phyloP scores from a whole-genome alignment of 169 alveolate genomes.

The Cryptosporidium meleagridis region DNA sequence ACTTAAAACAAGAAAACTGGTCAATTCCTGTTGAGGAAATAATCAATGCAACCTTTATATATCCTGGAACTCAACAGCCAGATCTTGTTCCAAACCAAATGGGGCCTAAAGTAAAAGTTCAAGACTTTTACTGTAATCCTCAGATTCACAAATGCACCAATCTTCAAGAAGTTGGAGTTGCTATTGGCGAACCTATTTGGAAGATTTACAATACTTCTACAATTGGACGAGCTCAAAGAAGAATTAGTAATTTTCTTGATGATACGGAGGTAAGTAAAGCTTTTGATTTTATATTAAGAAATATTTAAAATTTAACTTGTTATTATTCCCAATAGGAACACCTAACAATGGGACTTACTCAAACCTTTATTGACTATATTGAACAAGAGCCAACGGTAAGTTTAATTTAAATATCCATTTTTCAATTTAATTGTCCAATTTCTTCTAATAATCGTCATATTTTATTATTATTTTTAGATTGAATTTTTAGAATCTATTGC shows the following conservation, averaged over 20 bases:
- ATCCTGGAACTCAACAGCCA: slow-evolving; percentile 67
- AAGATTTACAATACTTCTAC: slow-evolving; percentile 68
- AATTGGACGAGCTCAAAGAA: slow-evolving; percentile 65
- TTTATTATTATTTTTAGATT: neutral
- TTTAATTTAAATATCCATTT: neutral
- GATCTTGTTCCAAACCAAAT: slow-evolving; percentile 66
- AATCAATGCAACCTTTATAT: slow-evolving; percentile 64
- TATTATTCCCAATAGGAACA: neutral
- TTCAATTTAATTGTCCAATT: neutral
- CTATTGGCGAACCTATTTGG: slow-evolving; percentile 73
- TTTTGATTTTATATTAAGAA: neutral
- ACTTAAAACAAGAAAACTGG: slow-evolving; percentile 63
- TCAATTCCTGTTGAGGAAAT: slow-evolving; percentile 64
- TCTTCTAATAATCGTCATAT: neutral
- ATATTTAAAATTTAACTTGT: neutral
- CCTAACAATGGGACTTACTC: slow-evolving; percentile 68
- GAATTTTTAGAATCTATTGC: slow-evolving; percentile 51
- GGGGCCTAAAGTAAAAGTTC: slow-evolving; percentile 57
- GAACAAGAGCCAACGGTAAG: slow-evolving; percentile 74
- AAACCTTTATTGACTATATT: slow-evolving; percentile 63
- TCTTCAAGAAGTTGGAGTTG: slow-evolving; percentile 41
- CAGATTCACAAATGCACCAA: slow-evolving; percentile 55
- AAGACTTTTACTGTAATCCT: slow-evolving; percentile 73
- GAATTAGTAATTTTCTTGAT: slow-evolving; percentile 36
- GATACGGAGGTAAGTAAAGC: slow-evolving; percentile 64